Conservation (phyloP, 1,284 basidiomycete species). For the Coniophora puteana region DNA sequence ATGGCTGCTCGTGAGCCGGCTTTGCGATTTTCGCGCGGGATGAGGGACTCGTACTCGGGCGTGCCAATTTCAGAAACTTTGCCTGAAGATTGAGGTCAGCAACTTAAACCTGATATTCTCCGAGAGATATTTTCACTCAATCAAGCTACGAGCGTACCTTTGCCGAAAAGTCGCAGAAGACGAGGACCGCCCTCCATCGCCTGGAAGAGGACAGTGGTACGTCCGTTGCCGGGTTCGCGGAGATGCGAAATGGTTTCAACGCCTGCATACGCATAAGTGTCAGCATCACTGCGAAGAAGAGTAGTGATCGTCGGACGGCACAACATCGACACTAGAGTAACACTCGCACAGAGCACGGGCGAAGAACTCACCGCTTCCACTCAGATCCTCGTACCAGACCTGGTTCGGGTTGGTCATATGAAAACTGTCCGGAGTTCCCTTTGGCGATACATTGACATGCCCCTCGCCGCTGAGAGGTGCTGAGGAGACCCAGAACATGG, state of each 20-base stretch:
- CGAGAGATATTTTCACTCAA: background rate
- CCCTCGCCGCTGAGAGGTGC: constrained; percentile 45
- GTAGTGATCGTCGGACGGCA: background rate
- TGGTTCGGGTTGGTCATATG: constrained; percentile 40
- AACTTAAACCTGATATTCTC: background rate
- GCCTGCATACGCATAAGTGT: constrained; percentile 27
- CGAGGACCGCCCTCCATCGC: constrained; percentile 53
- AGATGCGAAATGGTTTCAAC: constrained; percentile 55
- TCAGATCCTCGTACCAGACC: constrained; percentile 57
- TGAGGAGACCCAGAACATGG: constrained; percentile 55
- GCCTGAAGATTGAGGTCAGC: constrained; percentile 25
- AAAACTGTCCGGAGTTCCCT: constrained; percentile 46
- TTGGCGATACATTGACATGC: constrained; percentile 56
- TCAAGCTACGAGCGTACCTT: constrained; percentile 29
- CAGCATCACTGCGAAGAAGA: background rate
- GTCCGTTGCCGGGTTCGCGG: constrained; percentile 46
- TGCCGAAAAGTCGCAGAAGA: constrained; percentile 49
- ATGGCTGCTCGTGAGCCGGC: constrained; percentile 51
- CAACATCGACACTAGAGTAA: background rate
- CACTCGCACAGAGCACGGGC: background rate
- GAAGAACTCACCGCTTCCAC: constrained; percentile 44
- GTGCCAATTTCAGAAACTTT: constrained; percentile 48
- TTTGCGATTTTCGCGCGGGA: constrained; percentile 37
- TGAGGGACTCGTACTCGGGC: constrained; percentile 42
- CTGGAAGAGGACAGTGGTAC: constrained; percentile 53